Percentiles rank a stretch among this genome's conserved stretches.
Evolutionary conservation across 2,329 filamentous ascomycete genomes (phyloP).

Genomic region (Aspergillus awamori): DNA sequence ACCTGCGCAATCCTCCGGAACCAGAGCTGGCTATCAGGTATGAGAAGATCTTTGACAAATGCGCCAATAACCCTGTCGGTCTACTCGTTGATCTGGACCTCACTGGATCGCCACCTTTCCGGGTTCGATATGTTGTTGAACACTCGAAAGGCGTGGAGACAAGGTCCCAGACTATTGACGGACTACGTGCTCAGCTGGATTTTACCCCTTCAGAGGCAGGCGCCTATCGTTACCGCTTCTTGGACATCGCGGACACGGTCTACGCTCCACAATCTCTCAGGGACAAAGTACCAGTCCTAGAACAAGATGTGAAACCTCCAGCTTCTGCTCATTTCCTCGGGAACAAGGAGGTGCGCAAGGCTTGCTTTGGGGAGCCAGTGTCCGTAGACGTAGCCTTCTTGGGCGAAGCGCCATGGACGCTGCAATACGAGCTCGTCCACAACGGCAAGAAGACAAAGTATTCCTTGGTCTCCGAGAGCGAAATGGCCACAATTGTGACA

Average conservation of each 20-base stretch:
- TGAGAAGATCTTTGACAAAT: conserved; percentile 90
- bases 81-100: conserved; percentile 86
- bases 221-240: conserved; percentile 83
- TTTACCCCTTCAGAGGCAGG: conserved; percentile 80
- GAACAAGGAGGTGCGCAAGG: conserved; percentile 58
- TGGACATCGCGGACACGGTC: conserved; percentile 76
- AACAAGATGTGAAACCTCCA: conserved; percentile 91
- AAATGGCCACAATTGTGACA: conserved; percentile 73
- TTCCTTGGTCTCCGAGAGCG: conserved; percentile 64
- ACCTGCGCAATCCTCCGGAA: conserved; percentile 87
- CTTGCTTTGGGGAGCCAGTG: conserved; percentile 82
- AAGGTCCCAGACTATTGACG: conserved; percentile 62
- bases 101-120: conserved; percentile 88
- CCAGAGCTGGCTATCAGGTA: conserved; percentile 73
- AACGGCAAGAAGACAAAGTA: conserved; percentile 79
- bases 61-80: conserved; percentile 89
- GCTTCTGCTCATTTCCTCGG: conserved; percentile 74
- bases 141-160: conserved; percentile 60
- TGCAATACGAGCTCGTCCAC: conserved; percentile 93
- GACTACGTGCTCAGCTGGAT: conserved; percentile 80
- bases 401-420: conserved; percentile 82
- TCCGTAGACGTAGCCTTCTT: conserved; percentile 73
- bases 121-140: conserved; percentile 74
- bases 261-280: conserved; percentile 70
- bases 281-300: conserved; percentile 65